Evolutionary conservation across 2,329 filamentous ascomycete genomes (phyloP).

Genomic region (Canariomyces notabilis): DNA sequence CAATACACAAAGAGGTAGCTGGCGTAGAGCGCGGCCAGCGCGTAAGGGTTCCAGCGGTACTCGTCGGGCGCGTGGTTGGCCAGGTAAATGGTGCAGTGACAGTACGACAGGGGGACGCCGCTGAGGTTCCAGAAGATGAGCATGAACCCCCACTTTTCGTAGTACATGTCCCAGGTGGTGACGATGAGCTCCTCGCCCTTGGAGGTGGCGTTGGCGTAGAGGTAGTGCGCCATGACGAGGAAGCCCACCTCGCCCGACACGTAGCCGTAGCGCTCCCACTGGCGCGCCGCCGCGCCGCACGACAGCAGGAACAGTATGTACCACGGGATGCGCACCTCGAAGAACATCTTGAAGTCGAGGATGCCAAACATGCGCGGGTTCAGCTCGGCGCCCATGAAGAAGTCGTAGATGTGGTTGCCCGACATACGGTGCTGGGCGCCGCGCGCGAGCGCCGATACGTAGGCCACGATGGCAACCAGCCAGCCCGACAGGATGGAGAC

Average conservation of each 20-base stretch:
- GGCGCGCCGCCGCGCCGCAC: slow-evolving; percentile 63
- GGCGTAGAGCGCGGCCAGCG: slow-evolving; percentile 55
- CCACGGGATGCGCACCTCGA: slow-evolving; percentile 82
- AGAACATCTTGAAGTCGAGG: slow-evolving; percentile 91
- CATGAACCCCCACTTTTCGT: slow-evolving; percentile 87
- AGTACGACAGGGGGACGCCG: slow-evolving; percentile 75
- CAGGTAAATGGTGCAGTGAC: slow-evolving; percentile 76
- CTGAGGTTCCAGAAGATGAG: slow-evolving; percentile 86
- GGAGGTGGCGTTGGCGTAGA: slow-evolving; percentile 77
- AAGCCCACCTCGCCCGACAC: slow-evolving; percentile 70
- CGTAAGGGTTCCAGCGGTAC: slow-evolving; percentile 62
- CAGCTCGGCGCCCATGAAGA: slow-evolving; percentile 85
- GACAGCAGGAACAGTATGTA: slow-evolving; percentile 72
- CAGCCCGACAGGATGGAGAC: slow-evolving; percentile 91
- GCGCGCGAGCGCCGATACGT: slow-evolving; percentile 74
- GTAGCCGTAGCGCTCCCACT: slow-evolving; percentile 74
- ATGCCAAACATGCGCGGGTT: slow-evolving; percentile 83
- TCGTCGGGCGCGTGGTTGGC: slow-evolving; percentile 66
- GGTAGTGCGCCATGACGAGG: slow-evolving; percentile 71
- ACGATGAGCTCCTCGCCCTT: slow-evolving; percentile 81
- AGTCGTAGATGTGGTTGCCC: slow-evolving; percentile 73
- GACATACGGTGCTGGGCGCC: slow-evolving; percentile 92
- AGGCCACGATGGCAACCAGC: slow-evolving; percentile 75
- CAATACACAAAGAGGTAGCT: slow-evolving; percentile 73
- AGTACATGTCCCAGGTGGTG: slow-evolving; percentile 84